These are phyloP conservation scores for Phytophthora cactorum DNA, from an alignment of 352 stramenopile genomes.

Conservation along the genomic window DNA sequence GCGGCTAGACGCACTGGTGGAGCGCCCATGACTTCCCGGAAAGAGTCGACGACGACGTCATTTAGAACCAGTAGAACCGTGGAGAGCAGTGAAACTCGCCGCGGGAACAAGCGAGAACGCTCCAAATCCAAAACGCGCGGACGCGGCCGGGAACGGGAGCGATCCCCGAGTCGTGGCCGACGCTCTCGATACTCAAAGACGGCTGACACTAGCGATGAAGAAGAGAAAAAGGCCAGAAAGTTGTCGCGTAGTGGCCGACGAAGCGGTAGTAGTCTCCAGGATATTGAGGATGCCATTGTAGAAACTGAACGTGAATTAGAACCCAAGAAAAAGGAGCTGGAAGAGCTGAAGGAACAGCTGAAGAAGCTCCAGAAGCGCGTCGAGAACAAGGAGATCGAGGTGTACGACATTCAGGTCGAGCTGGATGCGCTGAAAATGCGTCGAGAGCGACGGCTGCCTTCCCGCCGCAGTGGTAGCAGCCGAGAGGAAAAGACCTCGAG, in stretches of 20 bases:
- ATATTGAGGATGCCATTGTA: slow-evolving; percentile 64
- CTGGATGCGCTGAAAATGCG: slow-evolving; percentile 69
- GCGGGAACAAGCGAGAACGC: slow-evolving; percentile 26
- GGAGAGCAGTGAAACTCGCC: slow-evolving; percentile 16
- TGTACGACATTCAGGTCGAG: slow-evolving; percentile 71
- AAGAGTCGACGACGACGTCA: not conserved
- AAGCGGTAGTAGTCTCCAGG: slow-evolving; percentile 31
- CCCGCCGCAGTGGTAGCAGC: slow-evolving; percentile 17
- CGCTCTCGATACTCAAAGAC: slow-evolving; percentile 6
- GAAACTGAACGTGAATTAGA: slow-evolving; percentile 48
- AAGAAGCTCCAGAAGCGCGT: slow-evolving; percentile 45
- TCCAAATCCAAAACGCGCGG: slow-evolving; percentile 26
- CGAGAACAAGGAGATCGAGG: slow-evolving; percentile 63
- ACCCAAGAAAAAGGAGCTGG: slow-evolving; percentile 54
- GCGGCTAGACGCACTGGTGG: slow-evolving; percentile 36
- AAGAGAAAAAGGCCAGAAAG: slow-evolving; percentile 17
- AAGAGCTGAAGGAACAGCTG: slow-evolving; percentile 45
- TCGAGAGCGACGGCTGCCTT: slow-evolving; percentile 38
- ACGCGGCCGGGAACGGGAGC: slow-evolving; percentile 21
- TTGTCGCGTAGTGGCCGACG: slow-evolving; percentile 12
- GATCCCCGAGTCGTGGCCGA: slow-evolving; percentile 30
- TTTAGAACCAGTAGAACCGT: slow-evolving; percentile 1
- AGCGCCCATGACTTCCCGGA: slow-evolving; percentile 4
- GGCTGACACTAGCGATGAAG: slow-evolving; percentile 22
- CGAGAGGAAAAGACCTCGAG: slow-evolving; percentile 14